Base-by-base conservation (phyloP, 108 stramenopile genomes). In the Cyclotella kingstonii region DNA sequence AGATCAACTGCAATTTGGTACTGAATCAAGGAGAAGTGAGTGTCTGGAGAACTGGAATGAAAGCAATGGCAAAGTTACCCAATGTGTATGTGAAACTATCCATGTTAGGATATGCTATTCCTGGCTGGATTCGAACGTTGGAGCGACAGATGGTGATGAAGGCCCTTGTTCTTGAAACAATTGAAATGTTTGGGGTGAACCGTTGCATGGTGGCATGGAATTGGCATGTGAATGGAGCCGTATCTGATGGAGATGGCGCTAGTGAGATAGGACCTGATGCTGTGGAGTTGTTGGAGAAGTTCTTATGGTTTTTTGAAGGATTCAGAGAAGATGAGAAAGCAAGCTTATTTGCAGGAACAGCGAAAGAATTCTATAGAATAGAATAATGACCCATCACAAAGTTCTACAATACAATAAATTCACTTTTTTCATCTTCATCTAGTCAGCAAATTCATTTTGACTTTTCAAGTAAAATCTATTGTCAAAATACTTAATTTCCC, bases 161-260 rank as follows among this genome's bases (percentile, higher is more conserved):
- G 54, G 40, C 38, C 12, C 49, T 90, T 25, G 84, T 91, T 23
- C 59, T 60, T 2, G 86, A 87, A 63, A 74, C 68, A 0, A 71
- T 87, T 12, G 79, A 80, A 2, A 36, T 85, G 58, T 91, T 91
- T 64, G 78, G 81, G 21, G 79, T 79, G 5, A 42, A 76, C 17
- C 70, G 86, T 12, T 91, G 89, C 64, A 91, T 91, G 86, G 76
- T 84, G 7, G 86, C 84, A 0, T 77, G 74, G 49, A 91, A 91
- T 56, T 91, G 75, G 70, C 85, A 83, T 63, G 72, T 77, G 52
- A 69, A 73, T 57, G 84, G 54, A 14, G 66, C 79, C n/a, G 52
- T 76, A 18, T 83, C 81, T 5, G 85, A 91, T 66, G 43, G 55
- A 12, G 86, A 82, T 66, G 74, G 74, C 12, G 15, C 64, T 10